Evolutionary conservation across 2,329 filamentous ascomycete species (phyloP), one percentile per base, ranked within the genome.

Genomic region (Aureobasidium sp.): DNA sequence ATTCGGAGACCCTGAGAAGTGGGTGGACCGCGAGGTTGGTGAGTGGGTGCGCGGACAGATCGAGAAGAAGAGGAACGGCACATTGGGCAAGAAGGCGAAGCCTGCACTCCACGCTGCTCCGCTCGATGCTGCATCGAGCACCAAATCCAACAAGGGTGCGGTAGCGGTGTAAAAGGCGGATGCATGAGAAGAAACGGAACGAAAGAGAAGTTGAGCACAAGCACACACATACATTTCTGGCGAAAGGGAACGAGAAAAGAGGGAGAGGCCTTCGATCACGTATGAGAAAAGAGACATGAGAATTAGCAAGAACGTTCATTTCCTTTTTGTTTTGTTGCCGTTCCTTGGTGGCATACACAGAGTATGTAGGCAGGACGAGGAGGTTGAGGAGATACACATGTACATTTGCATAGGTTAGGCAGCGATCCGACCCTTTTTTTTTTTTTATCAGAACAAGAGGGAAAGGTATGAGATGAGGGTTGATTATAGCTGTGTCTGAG

Each of bases 101-200:
- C 94, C 94, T 17, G 92, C 94, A 3, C 75, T 97, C 64, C 94
- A 97, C 72, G 86, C 90, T 5, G 93, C 89, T 25, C 90, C 92
- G 1, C 75, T 97, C 46, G 89, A 96, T 71, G 83, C 83, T 10
- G 38, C 60, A 19, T 50, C 57, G 33, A 59, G 55, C 13, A 50
- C 55, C 19, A 38, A 25, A 3, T 47, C 42, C 21, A 58, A 58
- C 55, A 49, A 47, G 17, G 55, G 43, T 21, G 55, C 55, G 4
- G 55, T 58, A 23, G 55, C 55, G 25, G 55, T 58, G 40, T 58
- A 49, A 45, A 31, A 27, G 21, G 10, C 6, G 35, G 35, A 38
- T 2, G 8, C 9, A 15, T 9, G 11, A 25, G 21, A 21, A 27
- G 21, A 38, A n/a, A 29, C 23, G 11, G 35, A 21, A 19, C 27